Conservation (phyloP, 176 grass and related monocot genomes). For the Aegilops umbellulata region DNA sequence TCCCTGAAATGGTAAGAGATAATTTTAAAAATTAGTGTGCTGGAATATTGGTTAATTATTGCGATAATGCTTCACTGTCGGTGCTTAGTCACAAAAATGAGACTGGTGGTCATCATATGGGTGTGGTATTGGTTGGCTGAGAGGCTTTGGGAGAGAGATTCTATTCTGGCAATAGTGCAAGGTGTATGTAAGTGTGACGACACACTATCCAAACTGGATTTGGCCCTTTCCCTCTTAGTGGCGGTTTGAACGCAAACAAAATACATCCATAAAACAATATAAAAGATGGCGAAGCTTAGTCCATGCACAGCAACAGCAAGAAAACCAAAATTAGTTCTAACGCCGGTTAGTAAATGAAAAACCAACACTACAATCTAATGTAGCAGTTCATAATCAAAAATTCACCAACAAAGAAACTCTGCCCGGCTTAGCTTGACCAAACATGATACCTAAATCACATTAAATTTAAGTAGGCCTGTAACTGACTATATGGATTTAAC, state of each 20-base stretch:
- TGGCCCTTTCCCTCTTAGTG: not conserved
- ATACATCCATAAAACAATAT: not conserved
- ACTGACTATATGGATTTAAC: not conserved
- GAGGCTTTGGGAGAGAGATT: conserved; percentile 15
- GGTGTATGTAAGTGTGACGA: not conserved
- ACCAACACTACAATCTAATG: not conserved
- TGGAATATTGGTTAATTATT: conserved; percentile 5
- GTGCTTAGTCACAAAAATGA: conserved; percentile 3
- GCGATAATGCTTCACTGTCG: not conserved
- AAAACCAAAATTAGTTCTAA: not conserved
- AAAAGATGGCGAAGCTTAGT: not conserved
- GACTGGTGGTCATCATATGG: not conserved
- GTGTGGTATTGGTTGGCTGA: conserved; percentile 1
- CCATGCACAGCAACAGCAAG: not conserved
- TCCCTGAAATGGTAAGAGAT: conserved; percentile 46
- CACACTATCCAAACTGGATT: not conserved
- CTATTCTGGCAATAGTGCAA: not conserved
- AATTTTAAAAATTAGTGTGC: conserved; percentile 12
- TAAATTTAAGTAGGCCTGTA: not conserved
- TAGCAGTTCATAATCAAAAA: not conserved
- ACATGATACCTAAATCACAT: not conserved
- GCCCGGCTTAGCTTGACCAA: not conserved
- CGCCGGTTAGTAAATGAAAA: conserved; percentile 4
- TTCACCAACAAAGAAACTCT: not conserved
- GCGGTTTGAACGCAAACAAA: not conserved